Evolutionary conservation across 352 stramenopile genomes (phyloP).

Genomic region (Globisporangium yorkense): DNA sequence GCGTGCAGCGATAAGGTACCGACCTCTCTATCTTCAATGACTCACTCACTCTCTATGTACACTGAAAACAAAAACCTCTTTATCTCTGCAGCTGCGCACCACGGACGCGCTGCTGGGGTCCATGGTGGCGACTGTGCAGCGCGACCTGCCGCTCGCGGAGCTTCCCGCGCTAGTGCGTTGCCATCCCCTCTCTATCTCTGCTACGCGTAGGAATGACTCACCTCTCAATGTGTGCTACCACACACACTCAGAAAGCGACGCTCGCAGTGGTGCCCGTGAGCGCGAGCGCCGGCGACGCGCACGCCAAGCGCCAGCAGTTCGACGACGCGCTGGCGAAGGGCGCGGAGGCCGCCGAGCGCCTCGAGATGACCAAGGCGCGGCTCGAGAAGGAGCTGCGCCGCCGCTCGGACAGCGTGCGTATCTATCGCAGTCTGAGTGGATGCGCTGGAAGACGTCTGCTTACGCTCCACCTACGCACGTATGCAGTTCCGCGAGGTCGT

Average conservation of each 20-base stretch:
- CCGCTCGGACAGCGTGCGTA: slow-evolving; percentile 31
- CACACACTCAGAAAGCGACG: slow-evolving; percentile 35
- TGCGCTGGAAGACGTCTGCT: no score
- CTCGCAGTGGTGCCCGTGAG: slow-evolving; percentile 48
- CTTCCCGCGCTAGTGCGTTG: slow-evolving; percentile 35
- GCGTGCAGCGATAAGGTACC: slow-evolving; percentile 72
- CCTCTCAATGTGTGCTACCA: neutral
- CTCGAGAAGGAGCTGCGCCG: slow-evolving; percentile 63
- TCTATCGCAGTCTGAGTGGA: no score
- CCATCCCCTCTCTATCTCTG: neutral
- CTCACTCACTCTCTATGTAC: neutral
- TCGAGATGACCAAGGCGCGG: slow-evolving; percentile 57
- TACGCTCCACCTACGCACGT: neutral
- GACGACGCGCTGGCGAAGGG: slow-evolving; percentile 47
- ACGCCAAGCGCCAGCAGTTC: slow-evolving; percentile 43
- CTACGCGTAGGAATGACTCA: neutral
- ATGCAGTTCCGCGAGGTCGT: slow-evolving; percentile 55
- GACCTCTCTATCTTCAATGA: neutral
- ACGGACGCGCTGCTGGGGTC: slow-evolving; percentile 45
- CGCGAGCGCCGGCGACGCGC: slow-evolving; percentile 15
- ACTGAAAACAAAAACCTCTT: neutral
- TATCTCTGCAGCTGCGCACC: slow-evolving; percentile 30
- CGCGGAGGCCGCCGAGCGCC: slow-evolving; percentile 51
- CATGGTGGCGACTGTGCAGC: slow-evolving; percentile 33
- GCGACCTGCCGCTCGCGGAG: slow-evolving; percentile 30